Evolutionary conservation across 306 rosid genomes (phyloP).

Genomic region (Comarum palustre): DNA sequence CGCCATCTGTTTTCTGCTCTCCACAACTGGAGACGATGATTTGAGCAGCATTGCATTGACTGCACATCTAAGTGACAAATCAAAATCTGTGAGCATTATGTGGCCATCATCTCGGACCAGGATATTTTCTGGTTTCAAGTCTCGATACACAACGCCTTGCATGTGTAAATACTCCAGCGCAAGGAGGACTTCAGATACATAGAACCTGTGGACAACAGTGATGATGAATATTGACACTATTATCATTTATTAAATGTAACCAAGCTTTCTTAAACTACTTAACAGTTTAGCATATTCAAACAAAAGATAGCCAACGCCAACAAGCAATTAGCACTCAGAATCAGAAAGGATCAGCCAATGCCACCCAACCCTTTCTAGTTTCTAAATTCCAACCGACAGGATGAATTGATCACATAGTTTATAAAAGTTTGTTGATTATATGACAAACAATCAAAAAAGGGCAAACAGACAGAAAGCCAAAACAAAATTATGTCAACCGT

Average conservation of each 20-base stretch:
- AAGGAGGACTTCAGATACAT: conserved; percentile 89
- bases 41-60: conserved; percentile 70
- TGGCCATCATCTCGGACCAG: conserved; percentile 98
- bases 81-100: conserved; percentile 94
- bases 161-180: conserved; percentile 94
- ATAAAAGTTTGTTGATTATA: not conserved
- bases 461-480: not conserved
- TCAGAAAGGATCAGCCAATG: not conserved
- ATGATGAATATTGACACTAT: not conserved
- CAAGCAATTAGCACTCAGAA: not conserved
- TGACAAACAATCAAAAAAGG: not conserved
- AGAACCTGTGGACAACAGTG: conserved; percentile 54
- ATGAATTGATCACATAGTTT: not conserved
- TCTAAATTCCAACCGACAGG: not conserved
- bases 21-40: conserved; percentile 59
- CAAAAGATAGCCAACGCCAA: conserved; percentile 2
- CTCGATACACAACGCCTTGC: conserved; percentile 96
- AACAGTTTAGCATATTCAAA: not conserved
- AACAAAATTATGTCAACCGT: not conserved
- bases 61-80: conserved; percentile 81
- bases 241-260: not conserved
- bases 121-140: conserved; percentile 90
- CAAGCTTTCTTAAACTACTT: not conserved
- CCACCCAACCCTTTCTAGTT: not conserved
- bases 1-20: conserved; percentile 50